Evolutionary conservation across 129 eudicot species (phyloP).

Genomic region (Solidago caesia): DNA sequence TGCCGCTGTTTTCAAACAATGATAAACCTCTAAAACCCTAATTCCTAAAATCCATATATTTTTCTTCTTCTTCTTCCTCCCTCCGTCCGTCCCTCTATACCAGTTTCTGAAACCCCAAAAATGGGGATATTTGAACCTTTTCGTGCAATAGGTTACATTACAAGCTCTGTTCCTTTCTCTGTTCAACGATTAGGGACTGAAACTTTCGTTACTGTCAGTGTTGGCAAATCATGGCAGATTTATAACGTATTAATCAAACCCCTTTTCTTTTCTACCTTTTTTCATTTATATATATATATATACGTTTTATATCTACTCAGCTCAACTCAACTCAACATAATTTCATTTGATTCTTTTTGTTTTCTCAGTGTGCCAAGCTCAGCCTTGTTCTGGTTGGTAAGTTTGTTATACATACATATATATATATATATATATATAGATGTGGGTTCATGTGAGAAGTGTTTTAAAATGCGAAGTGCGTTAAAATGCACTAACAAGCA

Average conservation of each 20-base stretch:
- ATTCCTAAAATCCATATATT: too few relatives aligned
- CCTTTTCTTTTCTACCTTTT: neutral
- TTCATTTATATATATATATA: neutral
- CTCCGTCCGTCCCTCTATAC: too few relatives aligned
- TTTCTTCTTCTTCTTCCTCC: too few relatives aligned
- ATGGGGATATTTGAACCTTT: conserved; percentile 97
- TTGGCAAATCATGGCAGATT: conserved; percentile 94
- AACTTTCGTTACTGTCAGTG: conserved; percentile 95
- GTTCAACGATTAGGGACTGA: conserved; percentile 85
- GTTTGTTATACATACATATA: conserved; percentile 23
- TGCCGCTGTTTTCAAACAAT: too few relatives aligned
- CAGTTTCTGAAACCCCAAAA: neutral
- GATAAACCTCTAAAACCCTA: too few relatives aligned
- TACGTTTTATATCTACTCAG: too few relatives aligned
- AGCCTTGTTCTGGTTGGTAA: conserved; percentile 87
- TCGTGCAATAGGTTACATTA: conserved; percentile 92
- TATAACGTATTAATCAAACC: conserved; percentile 49
- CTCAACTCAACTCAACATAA: conserved; percentile 1
- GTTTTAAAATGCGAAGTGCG: too few relatives aligned
- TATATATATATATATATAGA: too few relatives aligned
- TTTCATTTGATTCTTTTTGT: neutral
- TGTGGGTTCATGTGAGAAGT: too few relatives aligned
- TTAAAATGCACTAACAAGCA: too few relatives aligned
- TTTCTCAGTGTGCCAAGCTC: conserved; percentile 92
- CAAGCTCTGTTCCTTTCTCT: conserved; percentile 69